Conservation (phyloP, 495 filamentous ascomycete species). For the Aspergillus carlsbadensis region DNA sequence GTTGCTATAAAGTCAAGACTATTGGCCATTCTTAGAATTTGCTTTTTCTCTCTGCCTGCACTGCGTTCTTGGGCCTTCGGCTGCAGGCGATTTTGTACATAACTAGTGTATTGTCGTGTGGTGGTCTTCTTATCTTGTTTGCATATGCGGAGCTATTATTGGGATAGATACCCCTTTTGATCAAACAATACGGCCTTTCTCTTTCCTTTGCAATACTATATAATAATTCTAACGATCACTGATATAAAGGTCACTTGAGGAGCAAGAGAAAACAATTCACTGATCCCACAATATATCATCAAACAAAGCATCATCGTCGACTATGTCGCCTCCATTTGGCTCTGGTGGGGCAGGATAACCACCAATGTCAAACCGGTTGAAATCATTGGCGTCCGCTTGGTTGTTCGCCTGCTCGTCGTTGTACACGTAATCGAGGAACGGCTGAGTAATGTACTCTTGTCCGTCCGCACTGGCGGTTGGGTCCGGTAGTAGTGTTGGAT, state of each 20-base stretch:
- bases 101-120: not conserved
- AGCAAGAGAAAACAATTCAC: not conserved
- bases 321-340: not conserved
- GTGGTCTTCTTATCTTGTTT: not conserved
- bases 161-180: too few species aligned
- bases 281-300: not conserved
- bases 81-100: not conserved
- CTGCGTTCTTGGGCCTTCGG: not conserved
- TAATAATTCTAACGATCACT: too few species aligned
- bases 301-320: not conserved
- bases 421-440: too few species aligned
- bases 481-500: too few species aligned
- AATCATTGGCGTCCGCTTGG: too few species aligned
- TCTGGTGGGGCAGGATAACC: not conserved
- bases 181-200: too few species aligned
- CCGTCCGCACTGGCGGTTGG: too few species aligned
- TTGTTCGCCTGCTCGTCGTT: too few species aligned
- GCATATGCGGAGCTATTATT: conserved; percentile 1
- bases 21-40: conserved; percentile 12
- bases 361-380: too few species aligned
- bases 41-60: not conserved
- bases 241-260: too few species aligned
- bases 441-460: too few species aligned
- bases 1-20: conserved; percentile 34
- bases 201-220: too few species aligned